Base-by-base conservation (phyloP, 176 grass and related monocot species). In the Rhynchospora breviuscula region DNA sequence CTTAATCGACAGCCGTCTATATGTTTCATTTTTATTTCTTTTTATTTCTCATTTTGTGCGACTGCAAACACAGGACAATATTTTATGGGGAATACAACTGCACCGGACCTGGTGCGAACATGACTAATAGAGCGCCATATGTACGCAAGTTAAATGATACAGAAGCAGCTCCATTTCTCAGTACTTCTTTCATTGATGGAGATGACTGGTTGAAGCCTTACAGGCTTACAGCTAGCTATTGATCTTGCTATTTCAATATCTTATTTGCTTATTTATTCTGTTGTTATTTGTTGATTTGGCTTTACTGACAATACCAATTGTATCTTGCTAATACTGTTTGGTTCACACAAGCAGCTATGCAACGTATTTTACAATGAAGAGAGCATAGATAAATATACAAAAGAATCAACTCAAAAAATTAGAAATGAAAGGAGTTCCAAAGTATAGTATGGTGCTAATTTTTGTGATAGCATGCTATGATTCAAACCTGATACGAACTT, bases 11-110 rank as follows among this genome's bases (percentile, higher is more conserved):
- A 78, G 33, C 77, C 13, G 66, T 74, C 35, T 60, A 67, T 76
- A 56, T 84, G 2, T 61, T 12, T 76, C 63, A 40, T 40, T 40
- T 84, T 22, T 86, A 33, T 43, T 64, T 58, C 15, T 73, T 69
- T 82, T 40, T 40, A 0, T 4, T 40, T 40, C 35, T 1, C 52
- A 56, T 23, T 57, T 78, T 19, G 15, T 78, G 51, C 26, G 26
- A 29, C 26, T 67, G 17, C 52, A 69, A 2, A 25, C 88, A 94
- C 88, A 94, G 92, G 88, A 94, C 72, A 59, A 83, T 97, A 67
- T 92, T 91, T 74, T 97, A 89, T 76, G 94, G 94, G 40, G 90
- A 94, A 84, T 91, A 92, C 85, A 87, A 75, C 60, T 97, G 94
- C 83, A 92, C 84, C 44, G 94, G 92, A 45, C 81, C 83, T 71